Evolutionary conservation across 352 stramenopile genomes (phyloP), one percentile per base, ranked within the genome.

Genomic region (Pythium scleroteichum): DNA sequence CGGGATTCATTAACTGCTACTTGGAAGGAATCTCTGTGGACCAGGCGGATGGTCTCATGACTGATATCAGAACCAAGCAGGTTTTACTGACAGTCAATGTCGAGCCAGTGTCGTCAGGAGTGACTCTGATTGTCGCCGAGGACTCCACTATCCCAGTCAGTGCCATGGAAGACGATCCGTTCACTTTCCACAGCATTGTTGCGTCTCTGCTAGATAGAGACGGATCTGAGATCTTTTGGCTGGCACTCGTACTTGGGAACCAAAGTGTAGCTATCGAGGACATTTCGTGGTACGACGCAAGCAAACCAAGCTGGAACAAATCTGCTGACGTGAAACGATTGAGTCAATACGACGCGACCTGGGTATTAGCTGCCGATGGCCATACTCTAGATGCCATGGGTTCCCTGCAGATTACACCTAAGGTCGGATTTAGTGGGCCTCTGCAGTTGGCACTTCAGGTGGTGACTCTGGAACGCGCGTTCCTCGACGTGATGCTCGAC

Each of bases 1-100:
- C 72, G 3, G 72, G 72, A 27, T 50, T 41, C 1, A 71, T 79
- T 27, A 33, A 53, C 6, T 79, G 72, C 59, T 57, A 2, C 14
- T 8, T 79, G 1, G 44, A 64, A 10, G 48, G 41, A 0, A 55
- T 45, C 22, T 35, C 65, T 2, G 60, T 70, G 10, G 71, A 79
- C 45, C 40, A 49, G 7, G 41, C 53, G 10, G 49, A 53, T 14
- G 41, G 32, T 23, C 27, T 65, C 12, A 47, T 42, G 4, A 8
- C 39, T 19, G 38, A 46, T 10, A 26, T 38, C 24, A 32, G 12
- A 4, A 9, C 2, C 0, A 40, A 26, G 16, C 40, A 53, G 23
- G 41, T 59, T 4, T 1, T 5, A 4, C 5, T 66, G 1, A 20
- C 33, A 2, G 14, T 66, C 9, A 6, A 16, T 16, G 44, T 66